phyloP scores from a whole-genome alignment of 2,329 filamentous ascomycete genomes.

The Claviceps purpurea region DNA sequence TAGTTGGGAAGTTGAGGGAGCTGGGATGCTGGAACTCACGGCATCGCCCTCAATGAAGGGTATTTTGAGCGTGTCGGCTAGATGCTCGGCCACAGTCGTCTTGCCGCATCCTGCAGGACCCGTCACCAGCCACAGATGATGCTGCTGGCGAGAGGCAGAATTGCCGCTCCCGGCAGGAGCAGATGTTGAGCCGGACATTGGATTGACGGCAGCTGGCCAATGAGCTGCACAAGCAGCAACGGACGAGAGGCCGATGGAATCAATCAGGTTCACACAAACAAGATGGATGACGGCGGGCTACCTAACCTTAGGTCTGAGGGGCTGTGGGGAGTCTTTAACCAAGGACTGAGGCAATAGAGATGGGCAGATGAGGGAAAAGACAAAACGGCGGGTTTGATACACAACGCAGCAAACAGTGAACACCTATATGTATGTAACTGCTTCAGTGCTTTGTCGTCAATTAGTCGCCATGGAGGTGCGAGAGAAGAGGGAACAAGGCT shows the following conservation, averaged over 20 bases:
- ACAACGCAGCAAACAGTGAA: too few species aligned
- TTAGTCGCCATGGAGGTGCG: not conserved
- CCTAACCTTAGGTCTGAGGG: too few species aligned
- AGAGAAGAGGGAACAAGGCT: not conserved
- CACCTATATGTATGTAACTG: not conserved
- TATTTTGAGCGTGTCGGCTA: conserved; percentile 48
- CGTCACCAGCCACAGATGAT: conserved; percentile 71
- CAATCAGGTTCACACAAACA: too few species aligned
- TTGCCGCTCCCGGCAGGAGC: conserved; percentile 14
- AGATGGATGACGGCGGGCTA: too few species aligned
- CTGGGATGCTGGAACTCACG: conserved; percentile 28
- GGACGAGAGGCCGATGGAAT: too few species aligned
- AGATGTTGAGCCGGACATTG: conserved; percentile 12
- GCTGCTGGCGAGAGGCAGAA: conserved; percentile 26
- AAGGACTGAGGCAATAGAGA: too few species aligned
- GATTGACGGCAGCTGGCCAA: not conserved
- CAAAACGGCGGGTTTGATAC: too few species aligned
- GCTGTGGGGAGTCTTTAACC: too few species aligned
- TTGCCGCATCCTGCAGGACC: conserved; percentile 71
- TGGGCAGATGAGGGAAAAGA: too few species aligned
- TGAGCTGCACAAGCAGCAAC: not conserved
- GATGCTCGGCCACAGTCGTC: conserved; percentile 55
- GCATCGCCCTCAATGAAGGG: conserved; percentile 69
- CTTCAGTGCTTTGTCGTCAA: not conserved
- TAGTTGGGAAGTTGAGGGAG: too few species aligned